Conservation (phyloP, 139 green algal genomes). For the Coccomyxa sp. region DNA sequence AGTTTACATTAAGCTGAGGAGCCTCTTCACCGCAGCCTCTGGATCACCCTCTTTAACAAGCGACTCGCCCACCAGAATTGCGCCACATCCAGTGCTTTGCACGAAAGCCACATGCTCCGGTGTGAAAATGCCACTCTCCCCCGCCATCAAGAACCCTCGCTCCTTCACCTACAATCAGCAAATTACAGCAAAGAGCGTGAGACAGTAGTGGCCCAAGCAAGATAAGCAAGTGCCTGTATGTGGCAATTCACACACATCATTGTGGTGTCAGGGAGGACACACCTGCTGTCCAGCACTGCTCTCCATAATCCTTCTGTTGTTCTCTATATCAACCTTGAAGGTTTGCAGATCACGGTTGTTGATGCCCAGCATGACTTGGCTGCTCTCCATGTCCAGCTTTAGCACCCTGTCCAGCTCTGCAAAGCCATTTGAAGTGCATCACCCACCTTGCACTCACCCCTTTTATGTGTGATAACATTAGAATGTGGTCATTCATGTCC, state of each 20-base stretch:
- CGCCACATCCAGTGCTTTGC: conserved; percentile 71
- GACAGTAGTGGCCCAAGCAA: background rate
- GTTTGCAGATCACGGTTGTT: conserved; percentile 98
- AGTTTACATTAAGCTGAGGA: conserved; percentile 43
- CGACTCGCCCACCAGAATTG: conserved; percentile 94
- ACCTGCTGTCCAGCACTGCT: conserved; percentile 72
- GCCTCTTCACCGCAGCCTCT: conserved; percentile 65
- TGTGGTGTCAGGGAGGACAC: background rate
- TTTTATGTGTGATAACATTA: too few relatives aligned
- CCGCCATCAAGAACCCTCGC: conserved; percentile 83
- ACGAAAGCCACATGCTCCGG: conserved; percentile 86
- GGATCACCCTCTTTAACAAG: conserved; percentile 93
- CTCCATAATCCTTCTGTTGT: conserved; percentile 81
- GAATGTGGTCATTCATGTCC: too few relatives aligned
- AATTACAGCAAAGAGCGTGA: background rate
- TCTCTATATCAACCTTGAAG: conserved; percentile 91
- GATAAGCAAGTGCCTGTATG: background rate
- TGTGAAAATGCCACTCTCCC: conserved; percentile 96
- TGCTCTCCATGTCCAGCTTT: conserved; percentile 68
- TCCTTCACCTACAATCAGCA: conserved; percentile 46
- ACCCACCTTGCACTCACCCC: conserved; percentile 11
- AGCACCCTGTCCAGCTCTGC: conserved; percentile 90
- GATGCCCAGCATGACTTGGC: conserved; percentile 87
- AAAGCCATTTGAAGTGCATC: conserved; percentile 69
- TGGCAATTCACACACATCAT: background rate